These are phyloP conservation scores for Xylaria hypoxylon DNA, from an alignment of 2,329 filamentous ascomycete genomes.

Conservation along the genomic window DNA sequence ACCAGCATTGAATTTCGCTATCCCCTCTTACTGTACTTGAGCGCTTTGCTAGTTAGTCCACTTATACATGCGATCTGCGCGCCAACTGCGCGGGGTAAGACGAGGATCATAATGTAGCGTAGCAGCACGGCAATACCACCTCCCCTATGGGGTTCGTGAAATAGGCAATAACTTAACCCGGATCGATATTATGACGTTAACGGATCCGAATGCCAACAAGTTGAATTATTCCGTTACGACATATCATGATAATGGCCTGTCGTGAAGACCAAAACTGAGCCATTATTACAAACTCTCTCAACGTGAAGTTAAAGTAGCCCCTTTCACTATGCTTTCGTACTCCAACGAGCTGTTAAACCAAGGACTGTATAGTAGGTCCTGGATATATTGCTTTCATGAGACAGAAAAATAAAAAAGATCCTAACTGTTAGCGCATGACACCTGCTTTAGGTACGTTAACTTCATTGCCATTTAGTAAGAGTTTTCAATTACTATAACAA, in stretches of 20 bases:
- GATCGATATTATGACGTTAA: background rate
- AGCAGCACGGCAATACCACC: constrained; percentile 23
- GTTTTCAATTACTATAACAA: too few relatives aligned
- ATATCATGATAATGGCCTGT: too few relatives aligned
- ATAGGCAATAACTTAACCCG: constrained; percentile 5
- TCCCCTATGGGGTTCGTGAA: constrained; percentile 22
- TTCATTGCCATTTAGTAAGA: constrained; percentile 20
- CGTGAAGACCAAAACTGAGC: too few relatives aligned
- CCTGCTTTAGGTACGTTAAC: too few relatives aligned
- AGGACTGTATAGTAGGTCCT: too few relatives aligned
- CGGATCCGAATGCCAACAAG: background rate
- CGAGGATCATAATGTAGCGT: constrained; percentile 17
- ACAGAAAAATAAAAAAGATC: too few relatives aligned
- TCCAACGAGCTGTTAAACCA: too few relatives aligned
- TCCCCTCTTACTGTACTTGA: background rate
- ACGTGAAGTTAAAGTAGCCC: too few relatives aligned
- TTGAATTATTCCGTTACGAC: background rate
- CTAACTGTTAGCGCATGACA: too few relatives aligned
- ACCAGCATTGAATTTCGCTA: background rate
- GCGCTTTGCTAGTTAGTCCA: background rate
- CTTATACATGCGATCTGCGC: constrained; percentile 10
- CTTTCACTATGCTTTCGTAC: too few relatives aligned
- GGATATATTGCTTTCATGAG: too few relatives aligned
- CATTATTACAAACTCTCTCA: too few relatives aligned
- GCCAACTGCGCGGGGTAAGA: constrained; percentile 29